phyloP scores from a whole-genome alignment of 2,329 filamentous ascomycete species.

The Rachicladosporium sp. region DNA sequence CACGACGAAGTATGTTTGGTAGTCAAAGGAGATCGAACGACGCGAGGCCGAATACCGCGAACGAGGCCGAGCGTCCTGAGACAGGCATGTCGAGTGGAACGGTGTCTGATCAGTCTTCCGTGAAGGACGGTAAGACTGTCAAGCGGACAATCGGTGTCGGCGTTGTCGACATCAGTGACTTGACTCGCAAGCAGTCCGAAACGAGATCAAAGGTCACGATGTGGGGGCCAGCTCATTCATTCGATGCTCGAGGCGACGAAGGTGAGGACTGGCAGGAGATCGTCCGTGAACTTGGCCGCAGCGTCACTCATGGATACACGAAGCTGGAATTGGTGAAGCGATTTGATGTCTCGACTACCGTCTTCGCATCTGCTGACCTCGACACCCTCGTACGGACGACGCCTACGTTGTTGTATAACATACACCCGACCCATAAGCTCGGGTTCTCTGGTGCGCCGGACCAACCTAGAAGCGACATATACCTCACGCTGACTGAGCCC shows the following conservation, averaged over 20 bases:
- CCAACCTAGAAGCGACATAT: constrained; percentile 84
- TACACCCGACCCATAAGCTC: constrained; percentile 74
- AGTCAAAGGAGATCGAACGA: constrained; percentile 37
- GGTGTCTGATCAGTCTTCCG: constrained; percentile 1
- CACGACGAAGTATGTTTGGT: constrained; percentile 51
- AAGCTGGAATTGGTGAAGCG: constrained; percentile 48
- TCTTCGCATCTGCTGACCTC: constrained; percentile 66
- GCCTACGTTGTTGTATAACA: constrained; percentile 72
- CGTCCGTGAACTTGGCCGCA: constrained; percentile 61
- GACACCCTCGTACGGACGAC: constrained; percentile 73
- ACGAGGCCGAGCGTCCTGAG: constrained; percentile 9
- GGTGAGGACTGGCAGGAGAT: constrained; percentile 61
- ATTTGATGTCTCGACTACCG: constrained; percentile 64
- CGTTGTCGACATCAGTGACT: constrained; percentile 56
- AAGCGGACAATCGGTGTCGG: constrained; percentile 66
- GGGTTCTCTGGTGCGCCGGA: constrained; percentile 88
- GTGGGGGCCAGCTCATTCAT: constrained; percentile 52
- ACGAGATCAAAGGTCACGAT: constrained; percentile 43
- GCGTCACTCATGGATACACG: constrained; percentile 54
- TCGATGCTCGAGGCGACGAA: constrained; percentile 44
- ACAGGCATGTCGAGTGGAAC: constrained; percentile 15
- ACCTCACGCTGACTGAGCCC: constrained; percentile 71
- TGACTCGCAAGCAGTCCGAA: constrained; percentile 15
- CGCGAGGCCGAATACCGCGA: constrained; percentile 8
- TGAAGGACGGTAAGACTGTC: constrained; percentile 36